Conservation (phyloP, 306 rosid species). For the Dalbergia cultrata region DNA sequence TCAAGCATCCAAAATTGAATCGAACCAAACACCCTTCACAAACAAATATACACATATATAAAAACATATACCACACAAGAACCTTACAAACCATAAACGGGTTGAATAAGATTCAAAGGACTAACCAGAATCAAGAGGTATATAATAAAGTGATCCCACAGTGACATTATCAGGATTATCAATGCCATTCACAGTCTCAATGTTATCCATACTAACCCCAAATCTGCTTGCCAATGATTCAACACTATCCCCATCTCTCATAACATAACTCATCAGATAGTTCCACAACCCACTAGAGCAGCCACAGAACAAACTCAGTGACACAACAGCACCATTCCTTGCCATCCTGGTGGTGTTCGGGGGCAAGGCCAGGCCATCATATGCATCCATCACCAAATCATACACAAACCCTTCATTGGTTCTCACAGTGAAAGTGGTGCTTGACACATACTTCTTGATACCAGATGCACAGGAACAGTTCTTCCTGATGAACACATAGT, state of each 20-base stretch:
- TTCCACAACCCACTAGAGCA: conserved; percentile 94
- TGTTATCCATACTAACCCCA: conserved; percentile 96
- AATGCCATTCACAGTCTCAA: conserved; percentile 84
- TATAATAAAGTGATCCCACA: conserved; percentile 82
- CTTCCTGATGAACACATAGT: conserved; percentile 74
- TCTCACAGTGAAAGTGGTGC: conserved; percentile 83
- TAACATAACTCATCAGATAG: conserved; percentile 87
- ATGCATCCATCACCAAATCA: conserved; percentile 76
- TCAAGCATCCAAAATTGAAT: conserved; percentile 20
- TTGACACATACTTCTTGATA: conserved; percentile 66
- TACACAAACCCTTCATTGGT: conserved; percentile 70
- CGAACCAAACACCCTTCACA: conserved; percentile 6
- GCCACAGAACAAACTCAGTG: conserved; percentile 87
- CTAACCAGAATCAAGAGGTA: conserved; percentile 93
- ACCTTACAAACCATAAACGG: not conserved
- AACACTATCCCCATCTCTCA: conserved; percentile 87
- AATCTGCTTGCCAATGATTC: conserved; percentile 88
- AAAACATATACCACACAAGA: conserved; percentile 10
- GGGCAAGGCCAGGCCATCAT: conserved; percentile 74
- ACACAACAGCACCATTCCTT: conserved; percentile 74
- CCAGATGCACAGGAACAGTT: conserved; percentile 86
- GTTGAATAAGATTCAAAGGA: conserved; percentile 36
- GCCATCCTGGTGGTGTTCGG: conserved; percentile 75
- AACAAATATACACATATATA: conserved; percentile 31
- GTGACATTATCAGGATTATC: conserved; percentile 84